Conservation (phyloP, 2,329 filamentous ascomycete genomes). For the Diaporthe helianthi region DNA sequence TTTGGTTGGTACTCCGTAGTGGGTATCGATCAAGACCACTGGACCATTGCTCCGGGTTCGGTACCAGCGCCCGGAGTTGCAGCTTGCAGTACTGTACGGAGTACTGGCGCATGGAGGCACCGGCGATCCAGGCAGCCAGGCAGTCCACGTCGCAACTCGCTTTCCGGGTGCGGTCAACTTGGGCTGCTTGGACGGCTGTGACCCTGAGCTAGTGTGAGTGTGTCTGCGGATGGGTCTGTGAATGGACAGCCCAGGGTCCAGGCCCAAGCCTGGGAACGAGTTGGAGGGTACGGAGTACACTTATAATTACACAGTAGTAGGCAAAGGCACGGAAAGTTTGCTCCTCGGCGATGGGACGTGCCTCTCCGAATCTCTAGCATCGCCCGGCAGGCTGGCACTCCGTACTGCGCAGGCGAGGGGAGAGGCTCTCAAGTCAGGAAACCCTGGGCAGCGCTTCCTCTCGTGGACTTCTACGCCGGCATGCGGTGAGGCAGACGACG, state of each 20-base stretch:
- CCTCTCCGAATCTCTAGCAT: neutral
- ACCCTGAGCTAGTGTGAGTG: neutral
- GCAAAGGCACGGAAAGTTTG: conserved; percentile 14
- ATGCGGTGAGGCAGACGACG: conserved; percentile 27
- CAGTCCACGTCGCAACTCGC: conserved; percentile 22
- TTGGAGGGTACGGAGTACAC: neutral
- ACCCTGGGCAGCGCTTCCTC: conserved; percentile 2
- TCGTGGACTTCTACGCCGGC: neutral
- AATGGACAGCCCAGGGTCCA: neutral
- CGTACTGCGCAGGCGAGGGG: neutral
- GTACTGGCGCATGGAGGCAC: neutral
- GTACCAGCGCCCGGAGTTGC: conserved; percentile 7
- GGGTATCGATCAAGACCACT: conserved; percentile 21
- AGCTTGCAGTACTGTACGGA: neutral
- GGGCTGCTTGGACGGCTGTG: neutral
- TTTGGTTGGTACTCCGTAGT: too few species aligned
- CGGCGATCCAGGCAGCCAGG: neutral
- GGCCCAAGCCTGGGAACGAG: neutral
- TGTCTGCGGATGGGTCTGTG: neutral
- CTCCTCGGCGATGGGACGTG: conserved; percentile 2
- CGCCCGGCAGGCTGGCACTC: neutral
- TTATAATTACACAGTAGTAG: too few species aligned
- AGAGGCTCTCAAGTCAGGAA: neutral
- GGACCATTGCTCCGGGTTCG: conserved; percentile 23
- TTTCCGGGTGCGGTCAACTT: neutral